Evolutionary conservation across 257 asterid genomes (phyloP).

Genomic region (Petrea volubilis): DNA sequence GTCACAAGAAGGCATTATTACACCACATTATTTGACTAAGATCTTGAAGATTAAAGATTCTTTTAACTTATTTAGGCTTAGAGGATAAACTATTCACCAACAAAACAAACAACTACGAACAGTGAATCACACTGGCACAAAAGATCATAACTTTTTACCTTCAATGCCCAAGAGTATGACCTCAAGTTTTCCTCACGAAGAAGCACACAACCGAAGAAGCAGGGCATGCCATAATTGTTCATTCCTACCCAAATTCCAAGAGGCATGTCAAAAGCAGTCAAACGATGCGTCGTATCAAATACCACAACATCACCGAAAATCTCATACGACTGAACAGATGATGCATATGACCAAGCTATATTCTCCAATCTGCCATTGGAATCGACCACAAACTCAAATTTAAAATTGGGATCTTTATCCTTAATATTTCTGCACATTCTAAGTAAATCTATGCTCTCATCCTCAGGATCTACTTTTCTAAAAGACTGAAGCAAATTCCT

Average conservation of each 20-base stretch:
- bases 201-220: constrained; percentile 96
- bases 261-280: constrained; percentile 95
- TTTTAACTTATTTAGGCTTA: neutral
- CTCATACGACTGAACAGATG: constrained; percentile 83
- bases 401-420: constrained; percentile 88
- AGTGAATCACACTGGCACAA: neutral
- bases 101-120: constrained; percentile 16
- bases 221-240: constrained; percentile 99
- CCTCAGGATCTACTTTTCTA: constrained; percentile 86
- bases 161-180: constrained; percentile 95
- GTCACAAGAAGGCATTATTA: neutral
- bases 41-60: neutral
- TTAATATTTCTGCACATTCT: constrained; percentile 92
- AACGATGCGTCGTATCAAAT: constrained; percentile 92
- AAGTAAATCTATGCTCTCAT: constrained; percentile 80
- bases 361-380: constrained; percentile 77
- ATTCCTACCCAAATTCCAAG: constrained; percentile 97
- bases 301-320: constrained; percentile 93
- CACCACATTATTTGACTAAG: neutral
- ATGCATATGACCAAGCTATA: constrained; percentile 97
- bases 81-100: neutral
- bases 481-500: constrained; percentile 91
- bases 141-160: constrained; percentile 49
- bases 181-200: constrained; percentile 88
- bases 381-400: constrained; percentile 82